Percentiles rank a stretch among this genome's conserved stretches.
Evolutionary conservation across 176 grass and related monocot genomes (phyloP).

Genomic region (Alopecurus myosuroides): DNA sequence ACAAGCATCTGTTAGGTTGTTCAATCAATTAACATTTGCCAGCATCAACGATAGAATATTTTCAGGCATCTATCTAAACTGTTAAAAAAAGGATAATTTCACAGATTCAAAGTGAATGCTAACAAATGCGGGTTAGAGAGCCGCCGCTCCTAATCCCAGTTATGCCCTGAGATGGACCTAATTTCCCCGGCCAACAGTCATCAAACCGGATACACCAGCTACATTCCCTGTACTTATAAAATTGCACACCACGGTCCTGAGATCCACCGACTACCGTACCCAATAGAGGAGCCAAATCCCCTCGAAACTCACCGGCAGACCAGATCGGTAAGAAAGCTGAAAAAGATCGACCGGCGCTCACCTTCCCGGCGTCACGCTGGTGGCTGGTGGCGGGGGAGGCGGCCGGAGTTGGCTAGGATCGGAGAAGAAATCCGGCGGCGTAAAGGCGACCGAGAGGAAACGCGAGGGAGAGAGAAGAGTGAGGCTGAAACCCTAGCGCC

Average conservation of each 20-base stretch:
- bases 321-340: neutral
- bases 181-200: neutral
- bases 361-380: constrained; percentile 81
- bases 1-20: neutral
- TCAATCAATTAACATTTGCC: neutral
- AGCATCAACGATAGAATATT: neutral
- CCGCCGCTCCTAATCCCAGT: neutral
- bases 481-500: too few species aligned
- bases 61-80: neutral
- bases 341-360: constrained; percentile 4
- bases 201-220: neutral
- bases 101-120: neutral
- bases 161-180: neutral
- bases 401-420: too few species aligned
- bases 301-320: neutral
- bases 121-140: neutral
- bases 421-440: too few species aligned
- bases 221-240: too few species aligned
- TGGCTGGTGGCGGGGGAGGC: constrained; percentile 49
- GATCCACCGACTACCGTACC: neutral
- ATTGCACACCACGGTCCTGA: too few species aligned
- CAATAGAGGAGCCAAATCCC: neutral
- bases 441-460: too few species aligned
- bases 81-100: neutral
- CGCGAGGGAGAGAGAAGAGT: too few species aligned